Conservation (phyloP, 1,139 yeast genomes). For the Geotrichum histeridarum region DNA sequence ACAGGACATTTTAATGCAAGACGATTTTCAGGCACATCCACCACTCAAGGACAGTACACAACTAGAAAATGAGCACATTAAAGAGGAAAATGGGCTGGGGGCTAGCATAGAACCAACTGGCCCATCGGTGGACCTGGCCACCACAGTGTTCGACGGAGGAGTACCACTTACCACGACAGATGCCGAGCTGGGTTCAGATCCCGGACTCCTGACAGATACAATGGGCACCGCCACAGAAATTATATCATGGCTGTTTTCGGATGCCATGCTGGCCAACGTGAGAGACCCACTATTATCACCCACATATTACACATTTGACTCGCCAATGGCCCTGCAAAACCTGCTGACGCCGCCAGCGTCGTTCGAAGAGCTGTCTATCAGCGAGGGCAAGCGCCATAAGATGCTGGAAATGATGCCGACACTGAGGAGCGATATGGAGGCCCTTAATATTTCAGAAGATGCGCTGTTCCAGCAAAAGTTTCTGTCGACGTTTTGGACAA, state of each 20-base stretch:
- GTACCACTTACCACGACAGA: not conserved
- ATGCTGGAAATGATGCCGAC: slow-evolving; percentile 19
- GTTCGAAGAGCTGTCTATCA: slow-evolving; percentile 13
- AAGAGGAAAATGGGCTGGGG: not conserved
- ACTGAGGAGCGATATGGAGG: slow-evolving; percentile 1
- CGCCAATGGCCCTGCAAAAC: slow-evolving; percentile 39
- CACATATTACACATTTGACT: slow-evolving; percentile 30
- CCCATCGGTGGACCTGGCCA: too few relatives aligned
- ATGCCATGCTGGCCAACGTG: slow-evolving; percentile 32
- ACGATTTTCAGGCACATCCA: too few relatives aligned
- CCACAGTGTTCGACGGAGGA: not conserved
- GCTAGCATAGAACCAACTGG: too few relatives aligned
- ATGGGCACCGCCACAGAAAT: slow-evolving; percentile 23
- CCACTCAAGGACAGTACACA: too few relatives aligned
- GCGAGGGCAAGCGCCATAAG: slow-evolving; percentile 22
- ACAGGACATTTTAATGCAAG: too few relatives aligned
- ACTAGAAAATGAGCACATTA: too few relatives aligned
- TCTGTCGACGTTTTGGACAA: slow-evolving; percentile 46
- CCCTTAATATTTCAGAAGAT: slow-evolving; percentile 4
- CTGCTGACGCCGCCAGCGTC: slow-evolving; percentile 37
- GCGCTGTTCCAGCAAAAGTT: slow-evolving; percentile 24
- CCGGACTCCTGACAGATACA: not conserved
- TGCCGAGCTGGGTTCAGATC: not conserved
- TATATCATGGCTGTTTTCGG: slow-evolving; percentile 39
- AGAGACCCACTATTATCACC: slow-evolving; percentile 33